Conservation (phyloP, 805 yeast genomes). For the Komagataella populi region DNA sequence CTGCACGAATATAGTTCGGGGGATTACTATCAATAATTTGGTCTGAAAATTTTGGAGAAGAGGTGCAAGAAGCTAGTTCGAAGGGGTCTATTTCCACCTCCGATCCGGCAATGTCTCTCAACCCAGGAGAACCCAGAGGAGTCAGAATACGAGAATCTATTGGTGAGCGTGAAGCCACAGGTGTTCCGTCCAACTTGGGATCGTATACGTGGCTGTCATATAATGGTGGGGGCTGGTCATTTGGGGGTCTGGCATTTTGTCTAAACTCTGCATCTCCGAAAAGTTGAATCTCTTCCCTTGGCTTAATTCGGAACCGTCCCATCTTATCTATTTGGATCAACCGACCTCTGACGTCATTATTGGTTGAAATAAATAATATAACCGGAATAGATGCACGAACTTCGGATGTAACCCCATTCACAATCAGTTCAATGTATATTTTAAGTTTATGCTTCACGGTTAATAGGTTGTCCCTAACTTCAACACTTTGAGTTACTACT, state of each 20-base stretch:
- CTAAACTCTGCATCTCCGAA: neutral
- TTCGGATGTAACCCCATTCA: conserved; percentile 37
- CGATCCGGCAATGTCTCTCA: neutral
- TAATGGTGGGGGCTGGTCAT: conserved; percentile 25
- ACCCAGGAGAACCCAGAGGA: neutral
- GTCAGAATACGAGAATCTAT: neutral
- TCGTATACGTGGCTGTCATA: conserved; percentile 26
- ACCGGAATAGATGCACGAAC: conserved; percentile 39
- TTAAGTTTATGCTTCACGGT: conserved; percentile 31
- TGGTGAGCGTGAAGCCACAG: neutral
- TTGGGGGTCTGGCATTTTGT: conserved; percentile 17
- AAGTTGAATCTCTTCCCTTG: neutral
- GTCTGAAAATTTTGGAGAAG: neutral
- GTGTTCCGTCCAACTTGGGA: conserved; percentile 4
- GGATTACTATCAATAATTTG: neutral
- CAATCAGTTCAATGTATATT: conserved; percentile 27
- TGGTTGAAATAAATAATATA: conserved; percentile 25
- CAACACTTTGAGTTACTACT: conserved; percentile 29
- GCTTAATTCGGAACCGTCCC: conserved; percentile 8
- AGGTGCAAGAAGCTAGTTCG: neutral
- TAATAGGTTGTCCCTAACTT: conserved; percentile 23
- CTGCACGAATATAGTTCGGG: neutral
- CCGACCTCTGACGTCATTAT: conserved; percentile 12
- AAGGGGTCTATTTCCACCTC: neutral
- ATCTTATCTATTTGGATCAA: conserved; percentile 10